Evolutionary conservation across 306 rosid species (phyloP), one percentile per base, ranked within the genome.

Genomic region (Boehmeria nivea): DNA sequence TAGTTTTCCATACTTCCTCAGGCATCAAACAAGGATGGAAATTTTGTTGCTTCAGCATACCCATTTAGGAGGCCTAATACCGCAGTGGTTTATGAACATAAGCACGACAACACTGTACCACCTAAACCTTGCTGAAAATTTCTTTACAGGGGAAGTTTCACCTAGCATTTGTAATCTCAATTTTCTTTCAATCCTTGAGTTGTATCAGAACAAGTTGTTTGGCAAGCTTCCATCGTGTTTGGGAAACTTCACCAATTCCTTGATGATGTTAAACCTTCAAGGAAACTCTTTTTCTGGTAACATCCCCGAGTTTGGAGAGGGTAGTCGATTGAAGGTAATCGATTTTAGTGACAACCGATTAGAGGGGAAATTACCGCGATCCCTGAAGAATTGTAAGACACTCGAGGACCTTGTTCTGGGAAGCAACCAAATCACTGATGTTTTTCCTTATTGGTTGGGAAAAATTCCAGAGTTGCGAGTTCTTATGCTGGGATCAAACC

Each of bases 401-500:
- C 59, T 54, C 12, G 25, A 0, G 18, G 8, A 2, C 15, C 20
- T 54, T 17, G 16, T 8, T 12, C 21, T 54, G 6, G 59, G 37
- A 18, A 17, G 28, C 25, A 54, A 54, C 20, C 36, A 7, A 14
- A 10, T 54, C 13, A 19, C 7, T 54, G 59, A 54, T 19, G 24
- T 54, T 13, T 54, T 54, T 21, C 59, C 59, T 6, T 18, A n/a
- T 31, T 53, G 58, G 58, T 31, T 15, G 37, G 43, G 9, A 16
- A n/a, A 38, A 26, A 18, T 53, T 2, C 58, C 25, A 3, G 14
- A 31, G 3, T n/a, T 53, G 34, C 14, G 12, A 4, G 20, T 54
- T 17, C 59, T 54, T 1, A 1, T 36, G 24, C 1, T 54, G 42
- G 12, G 24, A 1, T 54, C 54, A 20, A 21, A 49, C 20, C 21